A percentile compares a stretch with the other conserved stretches of the same genome.
These are phyloP conservation scores for Trypanosoma scelopori DNA, from an alignment of 208 protist species.

Conservation along the genomic window DNA sequence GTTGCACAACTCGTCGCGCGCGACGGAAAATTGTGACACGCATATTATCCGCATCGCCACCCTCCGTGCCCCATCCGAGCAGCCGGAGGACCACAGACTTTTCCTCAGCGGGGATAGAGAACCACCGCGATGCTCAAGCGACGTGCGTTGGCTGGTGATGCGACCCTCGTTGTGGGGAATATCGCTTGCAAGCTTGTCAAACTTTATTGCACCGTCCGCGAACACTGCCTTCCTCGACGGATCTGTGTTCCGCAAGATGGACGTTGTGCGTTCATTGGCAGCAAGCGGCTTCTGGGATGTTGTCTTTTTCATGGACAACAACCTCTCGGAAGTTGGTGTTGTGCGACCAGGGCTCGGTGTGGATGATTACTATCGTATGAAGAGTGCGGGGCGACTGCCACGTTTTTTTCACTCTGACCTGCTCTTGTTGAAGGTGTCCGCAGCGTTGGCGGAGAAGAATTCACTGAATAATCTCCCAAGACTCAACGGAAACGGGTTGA, in stretches of 20 bases:
- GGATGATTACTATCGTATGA: conserved; percentile 48
- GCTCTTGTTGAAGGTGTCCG: conserved; percentile 51
- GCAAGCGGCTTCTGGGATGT: conserved; percentile 70
- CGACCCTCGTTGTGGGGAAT: conserved; percentile 78
- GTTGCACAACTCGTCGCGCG: conserved; percentile 3
- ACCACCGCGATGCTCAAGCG: conserved; percentile 29
- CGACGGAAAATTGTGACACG: not conserved
- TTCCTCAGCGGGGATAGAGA: conserved; percentile 32
- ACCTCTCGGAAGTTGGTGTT: conserved; percentile 75
- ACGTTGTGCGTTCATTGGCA: conserved; percentile 83
- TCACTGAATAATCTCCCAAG: conserved; percentile 26
- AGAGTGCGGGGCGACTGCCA: conserved; percentile 31
- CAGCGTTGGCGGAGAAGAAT: conserved; percentile 44
- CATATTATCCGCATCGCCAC: conserved; percentile 58
- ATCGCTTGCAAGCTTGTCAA: conserved; percentile 63
- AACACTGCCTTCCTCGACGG: conserved; percentile 78
- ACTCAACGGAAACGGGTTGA: not conserved
- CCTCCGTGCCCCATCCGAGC: conserved; percentile 37
- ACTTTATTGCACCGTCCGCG: conserved; percentile 54
- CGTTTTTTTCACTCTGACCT: conserved; percentile 71
- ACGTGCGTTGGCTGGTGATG: conserved; percentile 72
- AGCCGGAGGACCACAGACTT: conserved; percentile 27
- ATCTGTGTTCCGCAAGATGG: conserved; percentile 74
- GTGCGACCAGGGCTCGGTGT: conserved; percentile 64
- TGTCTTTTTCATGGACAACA: conserved; percentile 89